Evolutionary conservation across 2,329 filamentous ascomycete genomes (phyloP), one percentile per base, ranked within the genome.

Genomic region (Diaporthe aspalathi): DNA sequence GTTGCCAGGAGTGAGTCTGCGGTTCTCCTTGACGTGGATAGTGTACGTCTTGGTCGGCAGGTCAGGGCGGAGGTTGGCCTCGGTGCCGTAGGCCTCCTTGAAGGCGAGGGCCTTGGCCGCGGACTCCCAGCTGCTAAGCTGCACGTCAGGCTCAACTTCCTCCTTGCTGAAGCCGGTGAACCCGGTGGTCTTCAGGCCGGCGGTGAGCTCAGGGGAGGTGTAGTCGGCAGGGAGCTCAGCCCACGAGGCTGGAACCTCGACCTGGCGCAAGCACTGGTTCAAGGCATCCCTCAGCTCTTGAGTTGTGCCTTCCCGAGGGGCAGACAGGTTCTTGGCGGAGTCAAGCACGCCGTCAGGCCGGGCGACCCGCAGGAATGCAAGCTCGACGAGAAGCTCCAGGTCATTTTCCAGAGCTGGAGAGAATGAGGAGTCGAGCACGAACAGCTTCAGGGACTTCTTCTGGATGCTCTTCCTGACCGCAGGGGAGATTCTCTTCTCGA

Each of bases 11-110:
- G 96, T 99, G 69, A 99, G 89, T 74, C 96, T 91, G 73, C 96
- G 93, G 84, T 97, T 98, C 86, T 98, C 96, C 86, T 97, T 94
- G 82, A 99, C 95, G 68, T 91, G 92, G 68, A 98, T 92, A 52
- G 94, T 93, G 77, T 89, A 91, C 2, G 95, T 98, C 88, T 95
- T 94, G 78, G 94, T 90, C 12, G 92, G 84, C 68, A 97, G 86
- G 78, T 99, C 96, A 14, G 96, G 96, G 68, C 96, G 93, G 50
- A 99, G 90, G 67, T 85, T 84, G 74, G 86, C 86, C 78, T 89
- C 85, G 29, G 94, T 95, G 74, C 89, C 91, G 79, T 94, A 98
- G 0, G 94, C 95, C 83, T 99, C 96, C 86, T 97, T 97, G 89
- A 99, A 99, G 5, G 89, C 89, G 71, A 99, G 87, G 60, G 92